Evolutionary conservation across 2,329 filamentous ascomycete species (phyloP).

Genomic region (Scedosporium aurantiacum): DNA sequence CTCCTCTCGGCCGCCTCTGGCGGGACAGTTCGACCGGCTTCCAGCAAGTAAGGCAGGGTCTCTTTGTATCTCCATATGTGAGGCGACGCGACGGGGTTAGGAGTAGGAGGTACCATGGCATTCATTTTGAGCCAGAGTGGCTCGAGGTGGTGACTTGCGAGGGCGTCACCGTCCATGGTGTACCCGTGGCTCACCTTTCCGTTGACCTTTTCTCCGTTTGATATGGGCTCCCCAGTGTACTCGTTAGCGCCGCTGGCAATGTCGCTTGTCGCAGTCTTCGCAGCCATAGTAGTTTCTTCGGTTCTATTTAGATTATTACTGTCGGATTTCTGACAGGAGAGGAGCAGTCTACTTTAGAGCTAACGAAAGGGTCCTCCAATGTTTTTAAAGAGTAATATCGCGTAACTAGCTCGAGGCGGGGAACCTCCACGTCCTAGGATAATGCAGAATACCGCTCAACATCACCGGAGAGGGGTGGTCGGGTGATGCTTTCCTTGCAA

Average conservation of each 20-base stretch:
- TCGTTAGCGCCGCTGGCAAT: neutral
- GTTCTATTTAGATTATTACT: neutral
- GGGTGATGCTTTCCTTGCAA: neutral
- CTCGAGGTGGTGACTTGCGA: slow-evolving; percentile 20
- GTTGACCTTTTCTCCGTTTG: neutral
- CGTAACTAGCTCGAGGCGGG: neutral
- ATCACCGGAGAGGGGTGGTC: neutral
- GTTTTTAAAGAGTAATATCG: neutral
- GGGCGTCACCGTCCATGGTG: slow-evolving; percentile 19
- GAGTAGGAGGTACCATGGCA: slow-evolving; percentile 31
- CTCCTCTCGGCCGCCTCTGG: slow-evolving; percentile 29
- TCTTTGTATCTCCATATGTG: slow-evolving; percentile 27
- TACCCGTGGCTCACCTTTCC: neutral
- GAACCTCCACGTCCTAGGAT: neutral
- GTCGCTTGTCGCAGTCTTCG: neutral
- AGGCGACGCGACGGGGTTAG: slow-evolving; percentile 30
- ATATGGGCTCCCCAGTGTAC: neutral
- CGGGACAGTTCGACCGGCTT: slow-evolving; percentile 23
- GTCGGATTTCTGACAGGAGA: no score
- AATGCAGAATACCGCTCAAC: neutral
- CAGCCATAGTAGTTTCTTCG: neutral
- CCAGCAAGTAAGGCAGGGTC: slow-evolving; percentile 22
- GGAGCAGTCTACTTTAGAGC: neutral
- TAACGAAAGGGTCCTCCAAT: neutral
- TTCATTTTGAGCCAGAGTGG: slow-evolving; percentile 40